These are phyloP conservation scores for Saccharomyces hybrid DNA, from an alignment of 1,139 yeast species.

Conservation along the genomic window DNA sequence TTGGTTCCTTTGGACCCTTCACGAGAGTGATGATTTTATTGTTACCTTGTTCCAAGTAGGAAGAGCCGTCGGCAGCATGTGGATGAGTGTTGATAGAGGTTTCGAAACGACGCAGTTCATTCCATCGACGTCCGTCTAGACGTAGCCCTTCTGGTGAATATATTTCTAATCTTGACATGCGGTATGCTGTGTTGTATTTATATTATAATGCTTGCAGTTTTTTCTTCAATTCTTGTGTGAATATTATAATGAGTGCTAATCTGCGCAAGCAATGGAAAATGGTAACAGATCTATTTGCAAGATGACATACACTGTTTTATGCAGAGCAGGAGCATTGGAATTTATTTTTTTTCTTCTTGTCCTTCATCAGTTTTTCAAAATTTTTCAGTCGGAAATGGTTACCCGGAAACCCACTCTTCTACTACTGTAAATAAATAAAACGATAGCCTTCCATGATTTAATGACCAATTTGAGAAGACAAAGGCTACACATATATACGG, in stretches of 20 bases:
- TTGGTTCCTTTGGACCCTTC: conserved; percentile 85
- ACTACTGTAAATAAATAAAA: too few species aligned
- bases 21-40: conserved; percentile 82
- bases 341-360: neutral
- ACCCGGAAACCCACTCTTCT: neutral
- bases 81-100: conserved; percentile 86
- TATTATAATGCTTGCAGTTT: conserved; percentile 10
- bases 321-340: neutral
- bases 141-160: conserved; percentile 93
- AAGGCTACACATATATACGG: too few species aligned
- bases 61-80: conserved; percentile 82
- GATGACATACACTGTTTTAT: neutral
- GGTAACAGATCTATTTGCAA: neutral
- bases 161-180: conserved; percentile 63
- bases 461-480: too few species aligned
- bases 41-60: conserved; percentile 88
- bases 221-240: neutral
- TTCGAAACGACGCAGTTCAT: conserved; percentile 75
- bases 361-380: neutral
- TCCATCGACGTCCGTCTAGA: conserved; percentile 91
- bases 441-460: too few species aligned
- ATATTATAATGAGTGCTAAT: neutral
- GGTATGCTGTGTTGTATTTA: conserved; percentile 7
- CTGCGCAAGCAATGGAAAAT: neutral
- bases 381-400: neutral